Evolutionary conservation across 1,284 basidiomycete genomes (phyloP).

Genomic region (Athelia sp.): DNA sequence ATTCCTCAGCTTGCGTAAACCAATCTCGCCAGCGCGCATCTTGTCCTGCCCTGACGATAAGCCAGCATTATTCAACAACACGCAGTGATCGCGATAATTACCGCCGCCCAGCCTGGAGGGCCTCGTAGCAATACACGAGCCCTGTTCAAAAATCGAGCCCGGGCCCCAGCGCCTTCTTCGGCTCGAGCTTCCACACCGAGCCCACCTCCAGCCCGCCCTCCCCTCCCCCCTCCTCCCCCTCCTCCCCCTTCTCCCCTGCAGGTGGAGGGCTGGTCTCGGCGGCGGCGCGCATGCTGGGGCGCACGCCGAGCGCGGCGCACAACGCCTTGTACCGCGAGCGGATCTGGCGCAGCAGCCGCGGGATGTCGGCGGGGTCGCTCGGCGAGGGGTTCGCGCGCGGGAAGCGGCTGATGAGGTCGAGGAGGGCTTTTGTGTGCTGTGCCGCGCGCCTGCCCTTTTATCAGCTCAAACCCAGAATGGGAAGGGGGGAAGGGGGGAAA

Average conservation of each 20-base stretch:
- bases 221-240: constrained; percentile 6
- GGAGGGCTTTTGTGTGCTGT: constrained; percentile 63
- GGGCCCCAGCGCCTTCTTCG: constrained; percentile 19
- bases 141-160: constrained; percentile 30
- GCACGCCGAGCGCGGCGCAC: constrained; percentile 79
- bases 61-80: no score
- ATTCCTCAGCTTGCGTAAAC: no score
- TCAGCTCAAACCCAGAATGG: constrained; percentile 3
- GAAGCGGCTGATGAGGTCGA: constrained; percentile 72
- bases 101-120: no score
- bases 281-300: constrained; percentile 50
- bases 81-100: no score
- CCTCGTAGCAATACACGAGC: neutral
- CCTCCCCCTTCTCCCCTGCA: constrained; percentile 9
- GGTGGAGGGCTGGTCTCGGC: constrained; percentile 10
- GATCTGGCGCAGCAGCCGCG: constrained; percentile 77
- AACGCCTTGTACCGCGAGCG: constrained; percentile 84
- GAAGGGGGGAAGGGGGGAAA: constrained; percentile 1
- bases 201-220: constrained; percentile 6
- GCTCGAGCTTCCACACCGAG: constrained; percentile 31
- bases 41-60: no score
- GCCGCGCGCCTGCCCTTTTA: constrained; percentile 43
- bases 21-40: no score
- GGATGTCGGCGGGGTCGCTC: constrained; percentile 49
- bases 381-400: constrained; percentile 70